Evolutionary conservation across 1,284 basidiomycete species (phyloP).

Genomic region (Heterobasidion occidentale): DNA sequence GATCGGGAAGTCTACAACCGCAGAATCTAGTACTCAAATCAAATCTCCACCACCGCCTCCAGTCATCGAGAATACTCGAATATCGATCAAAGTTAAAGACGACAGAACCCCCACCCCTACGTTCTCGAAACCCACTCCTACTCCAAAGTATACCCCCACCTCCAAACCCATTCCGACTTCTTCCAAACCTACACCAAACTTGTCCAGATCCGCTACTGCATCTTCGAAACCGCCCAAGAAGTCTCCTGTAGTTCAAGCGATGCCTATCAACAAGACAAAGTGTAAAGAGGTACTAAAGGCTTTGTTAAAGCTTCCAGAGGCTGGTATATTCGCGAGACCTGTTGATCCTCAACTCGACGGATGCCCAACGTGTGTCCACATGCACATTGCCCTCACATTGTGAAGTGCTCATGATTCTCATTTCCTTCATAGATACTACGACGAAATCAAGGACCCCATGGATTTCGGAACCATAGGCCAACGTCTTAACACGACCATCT

Average conservation of each 20-base stretch:
- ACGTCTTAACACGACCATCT: slow-evolving; percentile 64
- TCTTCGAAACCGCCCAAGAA: slow-evolving; percentile 21
- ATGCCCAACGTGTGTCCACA: slow-evolving; percentile 71
- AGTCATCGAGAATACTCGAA: neutral
- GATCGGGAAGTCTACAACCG: slow-evolving; percentile 14
- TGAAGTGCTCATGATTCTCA: neutral
- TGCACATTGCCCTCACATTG: neutral
- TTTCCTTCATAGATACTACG: slow-evolving; percentile 63
- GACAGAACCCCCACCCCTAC: slow-evolving; percentile 2
- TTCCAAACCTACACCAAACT: too few relatives aligned
- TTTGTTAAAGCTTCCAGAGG: slow-evolving; percentile 63
- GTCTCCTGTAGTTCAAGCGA: slow-evolving; percentile 24
- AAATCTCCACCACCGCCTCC: neutral
- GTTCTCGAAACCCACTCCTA: neutral
- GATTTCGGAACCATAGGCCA: slow-evolving; percentile 82
- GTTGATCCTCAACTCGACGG: slow-evolving; percentile 82
- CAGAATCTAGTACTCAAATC: neutral
- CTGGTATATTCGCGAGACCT: slow-evolving; percentile 74
- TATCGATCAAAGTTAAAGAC: slow-evolving; percentile 16
- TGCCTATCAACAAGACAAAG: slow-evolving; percentile 71
- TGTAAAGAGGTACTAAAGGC: slow-evolving; percentile 66
- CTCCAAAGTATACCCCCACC: slow-evolving; percentile 5
- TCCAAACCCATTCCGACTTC: too few relatives aligned
- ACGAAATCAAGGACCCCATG: slow-evolving; percentile 94
- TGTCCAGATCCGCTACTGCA: too few relatives aligned